phyloP scores from a whole-genome alignment of 805 yeast genomes.

The Wickerhamiella cacticola region DNA sequence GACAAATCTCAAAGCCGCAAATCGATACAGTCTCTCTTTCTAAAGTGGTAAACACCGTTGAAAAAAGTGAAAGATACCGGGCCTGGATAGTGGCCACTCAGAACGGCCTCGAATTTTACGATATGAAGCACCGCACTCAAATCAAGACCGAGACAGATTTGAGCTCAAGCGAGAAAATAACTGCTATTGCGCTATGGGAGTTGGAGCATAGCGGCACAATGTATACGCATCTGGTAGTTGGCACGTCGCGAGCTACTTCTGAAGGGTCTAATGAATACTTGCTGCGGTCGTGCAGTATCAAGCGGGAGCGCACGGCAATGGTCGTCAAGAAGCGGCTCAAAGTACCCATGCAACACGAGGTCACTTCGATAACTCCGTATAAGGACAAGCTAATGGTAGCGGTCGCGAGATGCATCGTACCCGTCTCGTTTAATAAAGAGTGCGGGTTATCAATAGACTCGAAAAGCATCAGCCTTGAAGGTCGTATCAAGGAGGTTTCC shows the following conservation, averaged over 20 bases:
- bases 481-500: background rate
- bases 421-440: background rate
- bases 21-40: background rate
- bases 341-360: background rate
- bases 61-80: background rate
- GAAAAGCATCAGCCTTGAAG: background rate
- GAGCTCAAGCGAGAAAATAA: background rate
- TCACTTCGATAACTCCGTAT: background rate
- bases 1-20: background rate
- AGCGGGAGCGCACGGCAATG: conserved; percentile 3
- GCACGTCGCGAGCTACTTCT: background rate
- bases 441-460: background rate
- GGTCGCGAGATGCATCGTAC: background rate
- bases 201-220: background rate
- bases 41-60: background rate
- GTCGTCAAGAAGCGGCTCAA: conserved; percentile 4
- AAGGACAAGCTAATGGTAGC: background rate
- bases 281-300: conserved; percentile 3
- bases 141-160: background rate
- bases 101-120: conserved; percentile 2
- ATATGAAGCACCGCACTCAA: background rate
- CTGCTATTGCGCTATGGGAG: background rate
- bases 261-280: background rate
- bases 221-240: conserved; percentile 3
- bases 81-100: conserved; percentile 2